These are phyloP conservation scores for Galerina sulciceps DNA, from an alignment of 768 basidiomycete genomes.

Conservation along the genomic window DNA sequence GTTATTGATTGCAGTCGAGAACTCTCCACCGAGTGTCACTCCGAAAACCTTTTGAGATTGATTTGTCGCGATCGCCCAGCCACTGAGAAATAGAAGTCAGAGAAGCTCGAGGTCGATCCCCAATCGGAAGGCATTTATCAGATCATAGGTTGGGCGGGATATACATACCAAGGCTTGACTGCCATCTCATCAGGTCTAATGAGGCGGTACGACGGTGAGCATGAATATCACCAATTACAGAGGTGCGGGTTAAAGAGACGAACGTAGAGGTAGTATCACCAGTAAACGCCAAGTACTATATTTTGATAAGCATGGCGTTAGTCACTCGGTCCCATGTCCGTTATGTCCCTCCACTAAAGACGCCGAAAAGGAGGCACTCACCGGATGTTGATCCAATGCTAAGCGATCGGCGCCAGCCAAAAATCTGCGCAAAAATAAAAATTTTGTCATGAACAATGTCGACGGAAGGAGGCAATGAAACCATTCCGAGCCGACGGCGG, in stretches of 20 bases:
- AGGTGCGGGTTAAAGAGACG: conserved; percentile 18
- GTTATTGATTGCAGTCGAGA: conserved; percentile 77
- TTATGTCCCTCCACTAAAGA: conserved; percentile 12
- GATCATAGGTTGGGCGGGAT: conserved; percentile 12
- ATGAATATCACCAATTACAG: conserved; percentile 14
- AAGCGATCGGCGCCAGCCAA: conserved; percentile 77
- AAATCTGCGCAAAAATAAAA: conserved; percentile 50
- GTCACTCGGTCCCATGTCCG: conserved; percentile 10
- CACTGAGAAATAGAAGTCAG: conserved; percentile 37
- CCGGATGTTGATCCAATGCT: conserved; percentile 76
- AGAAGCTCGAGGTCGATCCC: conserved; percentile 20
- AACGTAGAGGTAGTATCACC: conserved; percentile 43
- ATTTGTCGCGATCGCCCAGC: conserved; percentile 55
- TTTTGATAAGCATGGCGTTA: conserved; percentile 15
- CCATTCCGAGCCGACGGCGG: background rate
- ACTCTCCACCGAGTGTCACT: conserved; percentile 83
- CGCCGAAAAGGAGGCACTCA: conserved; percentile 42
- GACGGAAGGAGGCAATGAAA: background rate
- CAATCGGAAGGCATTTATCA: conserved; percentile 18
- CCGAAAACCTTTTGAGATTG: conserved; percentile 76
- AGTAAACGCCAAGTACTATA: conserved; percentile 50
- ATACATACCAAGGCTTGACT: conserved; percentile 46
- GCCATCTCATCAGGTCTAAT: conserved; percentile 43
- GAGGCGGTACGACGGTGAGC: conserved; percentile 11
- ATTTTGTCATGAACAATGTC: background rate